A percentile compares a stretch with the other conserved stretches of the same genome.
phyloP scores from a whole-genome alignment of 106 monocot genomes.

The Platanthera guangdongensis region DNA sequence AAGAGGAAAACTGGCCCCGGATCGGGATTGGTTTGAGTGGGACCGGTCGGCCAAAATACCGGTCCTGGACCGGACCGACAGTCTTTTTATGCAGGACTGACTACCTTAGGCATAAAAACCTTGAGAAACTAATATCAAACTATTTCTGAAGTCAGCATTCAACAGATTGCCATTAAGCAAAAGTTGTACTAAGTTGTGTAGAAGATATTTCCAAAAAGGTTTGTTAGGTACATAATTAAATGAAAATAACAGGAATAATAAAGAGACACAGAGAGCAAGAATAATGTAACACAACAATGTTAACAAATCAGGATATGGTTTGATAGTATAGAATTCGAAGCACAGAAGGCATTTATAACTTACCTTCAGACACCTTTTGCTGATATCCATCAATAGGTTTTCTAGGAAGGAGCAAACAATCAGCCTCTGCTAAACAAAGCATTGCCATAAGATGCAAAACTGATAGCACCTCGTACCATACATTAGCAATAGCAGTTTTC shows the following conservation, averaged over 20 bases:
- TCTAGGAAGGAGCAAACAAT: conserved; percentile 62
- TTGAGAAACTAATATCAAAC: neutral
- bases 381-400: conserved; percentile 42
- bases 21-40: too few relatives aligned
- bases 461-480: conserved; percentile 86
- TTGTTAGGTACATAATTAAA: neutral
- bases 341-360: neutral
- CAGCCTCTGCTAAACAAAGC: conserved; percentile 64
- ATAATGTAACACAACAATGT: neutral
- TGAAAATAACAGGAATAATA: neutral
- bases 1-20: too few relatives aligned
- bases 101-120: neutral
- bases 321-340: neutral
- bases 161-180: neutral
- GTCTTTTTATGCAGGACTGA: too few relatives aligned
- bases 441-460: conserved; percentile 81
- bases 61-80: too few relatives aligned
- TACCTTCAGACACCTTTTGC: conserved; percentile 60
- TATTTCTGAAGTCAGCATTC: neutral
- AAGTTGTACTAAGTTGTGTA: neutral
- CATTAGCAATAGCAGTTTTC: conserved; percentile 55
- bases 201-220: neutral
- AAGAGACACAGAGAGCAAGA: neutral
- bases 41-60: too few relatives aligned
- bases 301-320: neutral